Percentiles rank a stretch among this genome's conserved stretches.
Conservation (phyloP, 768 basidiomycete species). For the Mycena metata region DNA sequence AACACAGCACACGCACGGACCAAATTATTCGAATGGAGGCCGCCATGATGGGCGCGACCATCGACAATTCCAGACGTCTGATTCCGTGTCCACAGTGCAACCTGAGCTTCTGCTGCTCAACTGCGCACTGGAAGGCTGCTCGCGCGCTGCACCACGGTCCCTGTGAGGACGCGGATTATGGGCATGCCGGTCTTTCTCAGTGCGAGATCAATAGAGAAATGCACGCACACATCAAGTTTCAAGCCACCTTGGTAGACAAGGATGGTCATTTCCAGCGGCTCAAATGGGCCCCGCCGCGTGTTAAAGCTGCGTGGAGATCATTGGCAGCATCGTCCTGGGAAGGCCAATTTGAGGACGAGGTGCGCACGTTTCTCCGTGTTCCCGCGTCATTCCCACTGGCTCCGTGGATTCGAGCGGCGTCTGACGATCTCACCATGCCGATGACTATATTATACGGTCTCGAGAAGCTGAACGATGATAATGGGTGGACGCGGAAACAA, state of each 20-base stretch:
- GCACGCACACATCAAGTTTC: constrained; percentile 35
- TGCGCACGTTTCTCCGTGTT: constrained; percentile 30
- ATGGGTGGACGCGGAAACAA: constrained; percentile 48
- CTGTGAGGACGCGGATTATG: constrained; percentile 38
- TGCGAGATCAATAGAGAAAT: constrained; percentile 45
- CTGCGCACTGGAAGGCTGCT: constrained; percentile 41
- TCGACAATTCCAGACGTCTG: constrained; percentile 24
- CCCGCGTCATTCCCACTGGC: constrained; percentile 18
- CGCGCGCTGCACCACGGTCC: constrained; percentile 37
- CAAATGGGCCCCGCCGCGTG: constrained; percentile 49
- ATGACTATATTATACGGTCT: constrained; percentile 52
- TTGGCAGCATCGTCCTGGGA: constrained; percentile 46
- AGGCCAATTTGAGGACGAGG: constrained; percentile 40
- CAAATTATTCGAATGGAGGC: constrained; percentile 44
- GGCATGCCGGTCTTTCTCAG: constrained; percentile 39
- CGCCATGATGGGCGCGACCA: background rate
- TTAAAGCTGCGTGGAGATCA: constrained; percentile 43
- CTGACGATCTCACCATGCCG: constrained; percentile 47
- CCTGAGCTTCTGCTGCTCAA: constrained; percentile 45
- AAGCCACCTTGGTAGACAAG: constrained; percentile 2
- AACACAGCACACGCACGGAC: constrained; percentile 44
- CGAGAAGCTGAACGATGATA: constrained; percentile 46
- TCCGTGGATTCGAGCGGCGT: constrained; percentile 44
- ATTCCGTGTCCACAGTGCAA: constrained; percentile 43
- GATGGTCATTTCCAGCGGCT: constrained; percentile 31